Conservation (phyloP, 805 yeast species). For the Metschnikowia baotianmanensis region DNA sequence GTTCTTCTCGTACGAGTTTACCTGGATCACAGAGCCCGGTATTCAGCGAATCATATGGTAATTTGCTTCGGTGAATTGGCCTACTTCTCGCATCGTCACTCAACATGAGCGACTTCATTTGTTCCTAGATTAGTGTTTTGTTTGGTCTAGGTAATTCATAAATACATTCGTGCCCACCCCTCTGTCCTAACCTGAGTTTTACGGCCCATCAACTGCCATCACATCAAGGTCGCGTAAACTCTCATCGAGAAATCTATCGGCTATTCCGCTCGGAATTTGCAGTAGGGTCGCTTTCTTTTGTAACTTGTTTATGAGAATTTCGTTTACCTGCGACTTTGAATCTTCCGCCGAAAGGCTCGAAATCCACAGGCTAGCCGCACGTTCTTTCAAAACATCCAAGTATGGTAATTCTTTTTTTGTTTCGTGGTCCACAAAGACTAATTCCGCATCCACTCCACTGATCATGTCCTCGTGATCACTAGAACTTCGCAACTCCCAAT, state of each 20-base stretch:
- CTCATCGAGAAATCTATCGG: slow-evolving; percentile 32
- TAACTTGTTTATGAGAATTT: slow-evolving; percentile 9
- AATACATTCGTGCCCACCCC: neutral
- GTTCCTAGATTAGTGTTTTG: too few species aligned
- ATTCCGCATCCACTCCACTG: slow-evolving; percentile 65
- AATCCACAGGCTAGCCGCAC: slow-evolving; percentile 36
- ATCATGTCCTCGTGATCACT: slow-evolving; percentile 46
- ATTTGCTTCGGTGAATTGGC: too few species aligned
- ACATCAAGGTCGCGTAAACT: slow-evolving; percentile 28
- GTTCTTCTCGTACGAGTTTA: slow-evolving; percentile 60
- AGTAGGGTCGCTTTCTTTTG: slow-evolving; percentile 7
- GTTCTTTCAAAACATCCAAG: slow-evolving; percentile 37
- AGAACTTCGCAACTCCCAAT: slow-evolving; percentile 58
- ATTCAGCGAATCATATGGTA: slow-evolving; percentile 89
- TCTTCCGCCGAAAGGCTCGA: slow-evolving; percentile 20
- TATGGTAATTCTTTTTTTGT: slow-evolving; percentile 42
- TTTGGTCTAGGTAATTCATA: too few species aligned
- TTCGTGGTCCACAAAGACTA: slow-evolving; percentile 63
- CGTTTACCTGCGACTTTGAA: neutral
- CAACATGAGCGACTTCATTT: too few species aligned
- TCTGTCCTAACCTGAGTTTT: neutral
- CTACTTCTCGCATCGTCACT: too few species aligned
- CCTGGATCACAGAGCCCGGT: slow-evolving; percentile 62
- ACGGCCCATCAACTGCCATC: slow-evolving; percentile 11
- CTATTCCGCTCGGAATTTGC: slow-evolving; percentile 8